Evolutionary conservation across 192 early-diverging fungal genomes (phyloP).

Genomic region (Backusella sp.): DNA sequence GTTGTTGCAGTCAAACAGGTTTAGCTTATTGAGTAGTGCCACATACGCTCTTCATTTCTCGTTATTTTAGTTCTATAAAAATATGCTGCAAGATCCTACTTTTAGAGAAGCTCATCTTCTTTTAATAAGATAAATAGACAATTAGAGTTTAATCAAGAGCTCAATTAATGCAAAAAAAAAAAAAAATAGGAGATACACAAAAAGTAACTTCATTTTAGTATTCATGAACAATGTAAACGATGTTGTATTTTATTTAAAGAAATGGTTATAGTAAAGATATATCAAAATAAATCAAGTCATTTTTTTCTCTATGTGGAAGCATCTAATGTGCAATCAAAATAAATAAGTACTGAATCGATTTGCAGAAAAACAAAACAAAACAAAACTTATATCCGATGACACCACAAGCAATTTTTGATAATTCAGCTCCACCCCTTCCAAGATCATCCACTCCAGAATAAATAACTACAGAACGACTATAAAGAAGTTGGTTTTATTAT

Average conservation of each 20-base stretch:
- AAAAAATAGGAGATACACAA: no score
- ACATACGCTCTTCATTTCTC: no score
- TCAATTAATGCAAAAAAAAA: no score
- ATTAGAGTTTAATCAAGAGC: not conserved
- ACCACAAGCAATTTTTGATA: slow-evolving; percentile 84
- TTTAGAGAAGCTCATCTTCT: no score
- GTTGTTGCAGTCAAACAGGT: no score
- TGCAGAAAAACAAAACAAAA: not conserved
- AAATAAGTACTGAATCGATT: not conserved
- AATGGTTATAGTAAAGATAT: not conserved
- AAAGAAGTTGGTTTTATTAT: not conserved
- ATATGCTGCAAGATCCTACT: no score
- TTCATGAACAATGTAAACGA: not conserved
- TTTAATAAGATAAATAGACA: no score
- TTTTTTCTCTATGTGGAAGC: not conserved
- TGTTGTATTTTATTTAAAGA: not conserved
- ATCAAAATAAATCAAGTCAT: no score
- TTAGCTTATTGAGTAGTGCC: no score
- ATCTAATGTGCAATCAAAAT: not conserved
- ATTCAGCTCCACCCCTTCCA: slow-evolving; percentile 67
- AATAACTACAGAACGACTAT: slow-evolving; percentile 79
- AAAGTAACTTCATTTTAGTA: not conserved
- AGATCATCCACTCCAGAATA: slow-evolving; percentile 86
- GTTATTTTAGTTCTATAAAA: no score
- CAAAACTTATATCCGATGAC: slow-evolving; percentile 69